Evolutionary conservation across 257 asterid genomes (phyloP).

Genomic region (Petrea volubilis): DNA sequence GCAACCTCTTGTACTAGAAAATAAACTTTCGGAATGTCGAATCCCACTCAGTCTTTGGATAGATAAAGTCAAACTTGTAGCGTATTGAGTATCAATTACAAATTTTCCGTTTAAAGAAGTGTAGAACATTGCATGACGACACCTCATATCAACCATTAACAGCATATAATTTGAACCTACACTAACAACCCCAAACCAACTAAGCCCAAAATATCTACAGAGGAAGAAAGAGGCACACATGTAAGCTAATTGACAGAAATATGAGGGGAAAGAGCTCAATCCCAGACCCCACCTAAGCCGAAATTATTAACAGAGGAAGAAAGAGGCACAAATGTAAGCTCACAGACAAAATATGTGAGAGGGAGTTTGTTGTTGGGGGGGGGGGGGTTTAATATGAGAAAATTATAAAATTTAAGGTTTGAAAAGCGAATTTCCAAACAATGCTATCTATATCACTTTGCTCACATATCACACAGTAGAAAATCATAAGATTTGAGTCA

Average conservation of each 20-base stretch:
- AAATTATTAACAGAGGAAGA: background rate
- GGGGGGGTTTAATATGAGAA: background rate
- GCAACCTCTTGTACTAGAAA: background rate
- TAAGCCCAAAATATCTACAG: background rate
- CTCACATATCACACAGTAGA: background rate
- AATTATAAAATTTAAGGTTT: background rate
- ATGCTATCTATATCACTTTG: background rate
- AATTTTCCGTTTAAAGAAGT: background rate
- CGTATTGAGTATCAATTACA: background rate
- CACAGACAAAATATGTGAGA: no score
- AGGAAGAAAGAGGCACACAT: background rate
- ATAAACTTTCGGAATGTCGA: background rate
- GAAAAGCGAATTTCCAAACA: background rate
- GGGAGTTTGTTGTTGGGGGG: no score
- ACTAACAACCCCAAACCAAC: background rate
- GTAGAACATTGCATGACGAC: background rate
- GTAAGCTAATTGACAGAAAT: background rate
- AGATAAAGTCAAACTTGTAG: background rate
- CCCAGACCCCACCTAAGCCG: background rate
- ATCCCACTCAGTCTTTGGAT: background rate
- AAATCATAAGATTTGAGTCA: background rate
- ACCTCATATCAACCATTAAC: background rate
- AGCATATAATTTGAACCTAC: background rate
- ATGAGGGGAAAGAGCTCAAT: background rate
- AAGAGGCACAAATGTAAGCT: no score